phyloP scores from a whole-genome alignment of 2,329 filamentous ascomycete genomes.

The Zymoseptoria crescenta region DNA sequence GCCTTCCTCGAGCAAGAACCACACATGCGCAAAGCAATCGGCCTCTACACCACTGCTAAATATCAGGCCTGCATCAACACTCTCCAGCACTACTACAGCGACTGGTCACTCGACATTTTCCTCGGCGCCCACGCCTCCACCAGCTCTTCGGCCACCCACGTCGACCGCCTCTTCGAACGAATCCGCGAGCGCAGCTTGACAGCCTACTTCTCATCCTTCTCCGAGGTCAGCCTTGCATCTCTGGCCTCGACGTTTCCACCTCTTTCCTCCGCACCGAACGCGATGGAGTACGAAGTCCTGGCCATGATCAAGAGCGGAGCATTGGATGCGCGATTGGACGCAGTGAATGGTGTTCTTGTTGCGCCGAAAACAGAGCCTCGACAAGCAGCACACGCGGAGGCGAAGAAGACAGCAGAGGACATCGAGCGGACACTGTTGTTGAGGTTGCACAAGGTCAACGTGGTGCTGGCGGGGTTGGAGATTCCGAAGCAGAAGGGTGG shows the following conservation, averaged over 20 bases:
- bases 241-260: conserved; percentile 68
- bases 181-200: conserved; percentile 89
- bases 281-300: conserved; percentile 67
- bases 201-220: conserved; percentile 88
- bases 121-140: conserved; percentile 48
- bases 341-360: conserved; percentile 71
- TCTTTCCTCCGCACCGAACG: conserved; percentile 27
- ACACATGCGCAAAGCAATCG: conserved; percentile 84
- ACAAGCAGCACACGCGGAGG: conserved; percentile 59
- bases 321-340: conserved; percentile 74
- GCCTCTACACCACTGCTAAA: conserved; percentile 80
- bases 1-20: conserved; percentile 86
- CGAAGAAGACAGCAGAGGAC: conserved; percentile 58
- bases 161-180: conserved; percentile 59
- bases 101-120: conserved; percentile 87
- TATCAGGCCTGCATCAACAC: conserved; percentile 79
- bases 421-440: conserved; percentile 71
- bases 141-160: conserved; percentile 39
- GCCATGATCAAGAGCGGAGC: conserved; percentile 65
- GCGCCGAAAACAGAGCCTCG: conserved; percentile 61
- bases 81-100: conserved; percentile 69
- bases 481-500: conserved; percentile 15
- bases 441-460: conserved; percentile 68
- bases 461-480: conserved; percentile 68
- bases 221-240: conserved; percentile 70